phyloP scores from a whole-genome alignment of 2,329 filamentous ascomycete genomes.

The Colletotrichum sidae region DNA sequence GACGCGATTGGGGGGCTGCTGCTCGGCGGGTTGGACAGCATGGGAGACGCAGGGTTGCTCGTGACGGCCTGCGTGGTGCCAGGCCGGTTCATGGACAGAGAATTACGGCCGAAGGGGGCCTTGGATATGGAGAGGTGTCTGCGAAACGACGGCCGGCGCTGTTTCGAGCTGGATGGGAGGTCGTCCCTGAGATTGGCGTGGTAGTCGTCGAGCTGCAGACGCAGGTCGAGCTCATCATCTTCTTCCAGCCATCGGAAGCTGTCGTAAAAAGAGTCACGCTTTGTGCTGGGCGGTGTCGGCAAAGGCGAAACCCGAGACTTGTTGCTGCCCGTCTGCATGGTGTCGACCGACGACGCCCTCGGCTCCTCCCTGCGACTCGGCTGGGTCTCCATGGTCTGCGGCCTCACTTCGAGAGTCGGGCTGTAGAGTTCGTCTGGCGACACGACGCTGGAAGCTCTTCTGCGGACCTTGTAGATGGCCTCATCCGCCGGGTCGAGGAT shows the following conservation, averaged over 20 bases:
- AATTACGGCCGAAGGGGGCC: constrained; percentile 69
- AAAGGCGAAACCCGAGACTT: constrained; percentile 23
- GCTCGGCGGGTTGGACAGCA: constrained; percentile 42
- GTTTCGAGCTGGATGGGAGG: constrained; percentile 56
- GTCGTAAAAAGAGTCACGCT: constrained; percentile 70
- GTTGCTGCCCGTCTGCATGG: constrained; percentile 5
- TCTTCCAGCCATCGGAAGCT: constrained; percentile 81
- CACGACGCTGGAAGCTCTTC: constrained; percentile 51
- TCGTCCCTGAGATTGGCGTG: constrained; percentile 71
- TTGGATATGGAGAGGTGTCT: constrained; percentile 79
- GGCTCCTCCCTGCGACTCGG: constrained; percentile 36
- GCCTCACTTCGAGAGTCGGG: constrained; percentile 44
- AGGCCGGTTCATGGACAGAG: constrained; percentile 62
- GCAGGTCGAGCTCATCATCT: constrained; percentile 75
- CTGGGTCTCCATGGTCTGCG: constrained; percentile 44
- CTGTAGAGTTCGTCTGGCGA: constrained; percentile 46
- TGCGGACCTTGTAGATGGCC: constrained; percentile 62
- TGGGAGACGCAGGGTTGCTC: constrained; percentile 35
- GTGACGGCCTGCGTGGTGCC: constrained; percentile 53
- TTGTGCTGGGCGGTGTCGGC: constrained; percentile 29
- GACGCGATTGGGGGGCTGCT: constrained; percentile 28
- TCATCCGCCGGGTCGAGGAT: constrained; percentile 63
- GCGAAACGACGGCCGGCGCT: constrained; percentile 71
- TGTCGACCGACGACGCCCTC: constrained; percentile 26
- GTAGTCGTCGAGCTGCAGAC: constrained; percentile 77